Evolutionary conservation across 441 rosid species (phyloP).

Genomic region (Erodium moschatum): DNA sequence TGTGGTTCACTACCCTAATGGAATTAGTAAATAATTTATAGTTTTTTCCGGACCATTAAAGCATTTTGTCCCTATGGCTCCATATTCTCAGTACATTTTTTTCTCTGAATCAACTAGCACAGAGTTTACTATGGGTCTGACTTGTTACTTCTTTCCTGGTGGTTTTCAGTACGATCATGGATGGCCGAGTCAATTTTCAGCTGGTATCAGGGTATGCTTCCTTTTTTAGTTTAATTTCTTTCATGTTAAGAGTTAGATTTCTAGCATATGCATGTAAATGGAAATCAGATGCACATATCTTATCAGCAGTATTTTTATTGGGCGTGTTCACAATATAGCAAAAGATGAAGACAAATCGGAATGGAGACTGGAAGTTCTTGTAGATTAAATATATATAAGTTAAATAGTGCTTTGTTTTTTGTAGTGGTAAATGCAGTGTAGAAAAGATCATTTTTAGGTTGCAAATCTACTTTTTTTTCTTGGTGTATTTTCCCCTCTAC

Average conservation of each 20-base stretch:
- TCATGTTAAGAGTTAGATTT: background rate
- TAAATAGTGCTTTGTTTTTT: background rate
- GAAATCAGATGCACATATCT: background rate
- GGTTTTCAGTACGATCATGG: slow-evolving; percentile 53
- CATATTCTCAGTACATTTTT: background rate
- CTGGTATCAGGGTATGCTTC: slow-evolving; percentile 64
- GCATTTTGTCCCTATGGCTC: background rate
- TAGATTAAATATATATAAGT: background rate
- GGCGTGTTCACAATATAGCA: background rate
- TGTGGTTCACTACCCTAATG: background rate
- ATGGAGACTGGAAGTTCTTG: background rate
- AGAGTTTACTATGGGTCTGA: background rate
- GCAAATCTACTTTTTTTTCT: background rate
- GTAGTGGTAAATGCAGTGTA: background rate
- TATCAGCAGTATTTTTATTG: background rate
- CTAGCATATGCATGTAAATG: background rate
- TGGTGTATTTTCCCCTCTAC: background rate
- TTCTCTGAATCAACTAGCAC: background rate
- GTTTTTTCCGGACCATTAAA: background rate
- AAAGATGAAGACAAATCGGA: background rate
- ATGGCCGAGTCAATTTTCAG: slow-evolving; percentile 69
- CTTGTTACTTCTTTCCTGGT: background rate
- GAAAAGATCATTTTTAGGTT: background rate
- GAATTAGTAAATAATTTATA: background rate
- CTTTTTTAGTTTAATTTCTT: background rate